Conservation (phyloP, 2,329 filamentous ascomycete genomes). For the Mycogone perniciosa region DNA sequence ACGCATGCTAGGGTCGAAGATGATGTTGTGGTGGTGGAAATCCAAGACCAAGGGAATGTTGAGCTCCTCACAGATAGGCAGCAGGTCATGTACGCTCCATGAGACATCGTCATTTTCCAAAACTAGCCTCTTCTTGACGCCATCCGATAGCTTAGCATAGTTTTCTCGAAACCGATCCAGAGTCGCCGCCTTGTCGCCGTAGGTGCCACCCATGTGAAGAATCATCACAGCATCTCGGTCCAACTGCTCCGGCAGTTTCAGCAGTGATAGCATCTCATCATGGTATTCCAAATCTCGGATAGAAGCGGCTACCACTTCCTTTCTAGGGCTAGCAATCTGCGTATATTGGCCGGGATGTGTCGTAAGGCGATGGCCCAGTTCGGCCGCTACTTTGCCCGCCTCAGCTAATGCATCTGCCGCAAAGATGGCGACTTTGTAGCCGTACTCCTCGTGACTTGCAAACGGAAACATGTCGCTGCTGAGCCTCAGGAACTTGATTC, state of each 20-base stretch:
- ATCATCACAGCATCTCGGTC: conserved; percentile 91
- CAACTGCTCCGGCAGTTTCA: conserved; percentile 70
- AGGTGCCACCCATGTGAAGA: conserved; percentile 84
- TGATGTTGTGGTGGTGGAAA: conserved; percentile 92
- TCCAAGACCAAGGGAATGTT: conserved; percentile 90
- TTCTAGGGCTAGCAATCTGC: conserved; percentile 77
- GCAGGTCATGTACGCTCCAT: conserved; percentile 85
- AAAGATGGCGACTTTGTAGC: conserved; percentile 79
- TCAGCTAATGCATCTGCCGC: conserved; percentile 71
- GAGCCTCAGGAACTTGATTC: conserved; percentile 85
- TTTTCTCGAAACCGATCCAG: conserved; percentile 72
- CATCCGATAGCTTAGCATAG: conserved; percentile 58
- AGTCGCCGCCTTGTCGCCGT: conserved; percentile 77
- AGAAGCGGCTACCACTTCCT: conserved; percentile 68
- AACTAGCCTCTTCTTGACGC: conserved; percentile 74
- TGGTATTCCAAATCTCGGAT: conserved; percentile 84
- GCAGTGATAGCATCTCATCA: conserved; percentile 71
- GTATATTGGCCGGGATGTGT: conserved; percentile 93
- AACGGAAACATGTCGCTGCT: conserved; percentile 98
- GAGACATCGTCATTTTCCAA: conserved; percentile 92
- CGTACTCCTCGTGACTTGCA: conserved; percentile 79
- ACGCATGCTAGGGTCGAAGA: conserved; percentile 68
- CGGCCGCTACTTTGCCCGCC: conserved; percentile 67
- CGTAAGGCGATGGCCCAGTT: conserved; percentile 77
- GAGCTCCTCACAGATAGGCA: conserved; percentile 88